Conservation (phyloP, 371 early-diverging fungal species). For the Blakeslea trispora region DNA sequence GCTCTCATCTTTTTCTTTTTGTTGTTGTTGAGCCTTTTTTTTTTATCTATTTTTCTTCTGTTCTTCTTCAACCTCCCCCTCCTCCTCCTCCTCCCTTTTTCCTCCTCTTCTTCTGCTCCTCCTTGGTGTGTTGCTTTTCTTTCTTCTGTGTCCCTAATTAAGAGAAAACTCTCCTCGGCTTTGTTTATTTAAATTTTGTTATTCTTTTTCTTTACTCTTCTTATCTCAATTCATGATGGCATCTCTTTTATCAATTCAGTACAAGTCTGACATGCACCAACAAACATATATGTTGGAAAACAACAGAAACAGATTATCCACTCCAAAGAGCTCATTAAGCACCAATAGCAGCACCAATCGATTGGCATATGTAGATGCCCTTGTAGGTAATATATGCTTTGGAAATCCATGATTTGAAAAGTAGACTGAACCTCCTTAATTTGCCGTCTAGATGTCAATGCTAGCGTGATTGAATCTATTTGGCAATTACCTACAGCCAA, state of each 20-base stretch:
- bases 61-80: background rate
- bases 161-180: slow-evolving; percentile 12
- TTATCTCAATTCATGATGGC: slow-evolving; percentile 10
- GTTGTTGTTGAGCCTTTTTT: slow-evolving; percentile 7
- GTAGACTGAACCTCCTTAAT: no score
- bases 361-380: slow-evolving; percentile 33
- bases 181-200: slow-evolving; percentile 3
- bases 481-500: slow-evolving; percentile 32
- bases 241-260: slow-evolving; percentile 35
- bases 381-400: slow-evolving; percentile 18
- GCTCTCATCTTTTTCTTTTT: slow-evolving; percentile 2
- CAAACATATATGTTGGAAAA: background rate
- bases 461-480: slow-evolving; percentile 59
- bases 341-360: slow-evolving; percentile 24
- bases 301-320: background rate
- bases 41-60: background rate
- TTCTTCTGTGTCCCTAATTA: slow-evolving; percentile 13
- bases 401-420: background rate
- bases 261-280: slow-evolving; percentile 7
- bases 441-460: slow-evolving; percentile 49
- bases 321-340: slow-evolving; percentile 5
- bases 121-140: background rate
- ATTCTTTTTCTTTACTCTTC: background rate
- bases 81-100: slow-evolving; percentile 1
- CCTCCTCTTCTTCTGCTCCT: slow-evolving; percentile 6